Base-by-base conservation (phyloP, 306 rosid genomes). In the Pueraria montana region DNA sequence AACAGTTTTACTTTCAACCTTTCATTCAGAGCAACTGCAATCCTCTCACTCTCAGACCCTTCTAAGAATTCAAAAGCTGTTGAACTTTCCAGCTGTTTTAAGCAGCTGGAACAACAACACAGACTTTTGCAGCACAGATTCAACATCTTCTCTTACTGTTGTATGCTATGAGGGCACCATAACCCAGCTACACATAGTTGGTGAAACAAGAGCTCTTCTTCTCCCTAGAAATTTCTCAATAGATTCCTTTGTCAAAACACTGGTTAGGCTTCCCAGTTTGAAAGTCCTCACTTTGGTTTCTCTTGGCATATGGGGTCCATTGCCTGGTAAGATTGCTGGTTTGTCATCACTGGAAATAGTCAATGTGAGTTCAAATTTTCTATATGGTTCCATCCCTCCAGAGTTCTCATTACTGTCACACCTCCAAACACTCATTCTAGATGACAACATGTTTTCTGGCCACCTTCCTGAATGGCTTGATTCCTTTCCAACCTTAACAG, bases 251-350 rank as follows among this genome's bases (percentile, higher is more conserved):
- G 14, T 93, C 72, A 82, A 86, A 18, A 84, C 97, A 45, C 86
- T 96, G 26, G 89, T 58, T 30, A 88, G 85, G 84, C 91, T 96
- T 82, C 96, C 93, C 1, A 84, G 82, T 65, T 84, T 96, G 85
- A 96, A 89, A 81, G 99, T 96, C 76, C 93, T 96, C 80, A 83
- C 97, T 62, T 79, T 96, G 81, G 97, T 96, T 76, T 96, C 99
- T 67, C 90, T 96, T 30, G 99, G 99, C 40, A 76, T 96, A 36
- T 90, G 96, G 96, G 98, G 99, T 26, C 85, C 87, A 46, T 84
- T 96, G 58, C 94, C 99, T 48, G 89, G 90, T 24, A 91, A 90
- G 69, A 89, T 96, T 16, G 77, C 81, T 1, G 86, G 65, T 14
- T 86, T 96, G 68, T 78, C 98, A 27, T 89, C 96, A 6, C 74